Base-by-base conservation (phyloP, 805 yeast genomes). In the Saccharomycopsis synnaedendra region DNA sequence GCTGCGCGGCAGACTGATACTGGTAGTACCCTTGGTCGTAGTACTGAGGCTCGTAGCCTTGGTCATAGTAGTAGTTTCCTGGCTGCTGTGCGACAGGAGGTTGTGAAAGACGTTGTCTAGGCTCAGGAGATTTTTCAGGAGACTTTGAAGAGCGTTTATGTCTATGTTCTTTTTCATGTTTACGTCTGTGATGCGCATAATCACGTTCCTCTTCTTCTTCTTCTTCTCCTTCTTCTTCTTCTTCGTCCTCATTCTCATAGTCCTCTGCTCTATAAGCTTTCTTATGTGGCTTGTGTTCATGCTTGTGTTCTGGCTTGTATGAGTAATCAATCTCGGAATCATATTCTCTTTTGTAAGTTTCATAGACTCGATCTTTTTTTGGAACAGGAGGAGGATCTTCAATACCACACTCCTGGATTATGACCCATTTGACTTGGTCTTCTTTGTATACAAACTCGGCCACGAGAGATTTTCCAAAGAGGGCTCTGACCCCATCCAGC, bases 381-480 rank as follows among this genome's bases (percentile, higher is more conserved):
- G 43, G 32, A 27, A 34, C 32, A 8, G 43, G 33, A 41, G 43
- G 10, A 30, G 43, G 33, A 2, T 19, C 19, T 19, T 19, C 19
- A 1, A 19, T 64, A 47, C 77, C 75, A 50, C 75, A 75, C 59
- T 85, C 94, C 53, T 85, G 83, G 19, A 85, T 68, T 10, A 83
- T 74, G 30, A 84, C 73, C 93, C 93, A 85, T 62, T 83, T 84
- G 55, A 75, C 80, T 56, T 74, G 84, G 56, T 70, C 87, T 33
- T 80, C 89, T 54, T 79, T 80, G 54, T 84, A 70, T 41, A 85
- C 86, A 41, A 85, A 86, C 56, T 87, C 96, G 45, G 85, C 75
- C 5, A 87, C 85, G 48, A 85, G 70, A 0, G 94, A 80, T 54
- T 93, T 73, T 6, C 96, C 96, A 66, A 87, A 87, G 1, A 81